These are phyloP conservation scores for Orbilia javanica DNA, from an alignment of 2,329 filamentous ascomycete species.

Conservation along the genomic window DNA sequence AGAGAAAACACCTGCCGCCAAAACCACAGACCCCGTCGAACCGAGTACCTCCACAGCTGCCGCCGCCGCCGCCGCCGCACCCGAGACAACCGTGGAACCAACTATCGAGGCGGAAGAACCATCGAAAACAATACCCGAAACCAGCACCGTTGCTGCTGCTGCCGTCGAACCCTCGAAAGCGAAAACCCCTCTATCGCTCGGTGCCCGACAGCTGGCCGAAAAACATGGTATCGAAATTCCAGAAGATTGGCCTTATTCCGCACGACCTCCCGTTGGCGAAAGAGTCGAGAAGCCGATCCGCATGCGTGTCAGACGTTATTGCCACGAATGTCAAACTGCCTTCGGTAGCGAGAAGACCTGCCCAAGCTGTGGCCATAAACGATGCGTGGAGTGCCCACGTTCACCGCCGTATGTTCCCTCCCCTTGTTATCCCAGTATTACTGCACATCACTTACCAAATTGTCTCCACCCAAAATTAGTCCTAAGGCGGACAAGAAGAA, in stretches of 20 bases:
- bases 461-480: slow-evolving; percentile 31
- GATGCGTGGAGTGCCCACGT: slow-evolving; percentile 84
- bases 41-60: no score
- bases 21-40: neutral
- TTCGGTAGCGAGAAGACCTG: slow-evolving; percentile 82
- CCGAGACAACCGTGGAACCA: neutral
- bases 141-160: slow-evolving; percentile 30
- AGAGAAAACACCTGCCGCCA: slow-evolving; percentile 1
- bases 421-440: neutral
- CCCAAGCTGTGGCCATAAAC: slow-evolving; percentile 79
- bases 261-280: slow-evolving; percentile 65
- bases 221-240: slow-evolving; percentile 65
- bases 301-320: slow-evolving; percentile 81
- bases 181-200: slow-evolving; percentile 61
- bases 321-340: slow-evolving; percentile 81
- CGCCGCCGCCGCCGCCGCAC: neutral
- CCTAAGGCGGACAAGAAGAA: slow-evolving; percentile 69
- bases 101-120: slow-evolving; percentile 29
- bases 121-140: slow-evolving; percentile 50
- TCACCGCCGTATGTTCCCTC: slow-evolving; percentile 69
- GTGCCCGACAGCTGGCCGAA: slow-evolving; percentile 64
- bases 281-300: slow-evolving; percentile 81
- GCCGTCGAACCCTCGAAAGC: slow-evolving; percentile 50
- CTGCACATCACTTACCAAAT: neutral
- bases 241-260: slow-evolving; percentile 62